Conservation (phyloP, 306 rosid genomes). For the Lathyrus aphaca region DNA sequence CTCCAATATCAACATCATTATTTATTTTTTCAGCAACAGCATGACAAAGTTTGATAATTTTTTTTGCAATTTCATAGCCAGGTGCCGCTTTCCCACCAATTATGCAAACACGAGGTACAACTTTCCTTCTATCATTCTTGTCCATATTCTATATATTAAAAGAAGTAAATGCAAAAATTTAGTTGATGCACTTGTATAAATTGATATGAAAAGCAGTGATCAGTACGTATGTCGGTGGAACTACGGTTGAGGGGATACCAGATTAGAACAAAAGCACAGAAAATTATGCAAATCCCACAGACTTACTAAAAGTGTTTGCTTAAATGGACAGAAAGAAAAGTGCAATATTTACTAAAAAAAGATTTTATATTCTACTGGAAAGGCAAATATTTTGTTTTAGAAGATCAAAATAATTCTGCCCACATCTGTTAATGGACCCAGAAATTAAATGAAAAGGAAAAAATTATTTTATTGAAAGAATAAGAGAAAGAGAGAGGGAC, state of each 20-base stretch:
- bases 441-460: neutral
- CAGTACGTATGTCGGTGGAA: constrained; percentile 19
- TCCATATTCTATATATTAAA: constrained; percentile 59
- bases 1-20: constrained; percentile 63
- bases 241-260: constrained; percentile 16
- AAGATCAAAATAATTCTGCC: neutral
- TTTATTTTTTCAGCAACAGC: constrained; percentile 69
- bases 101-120: constrained; percentile 79
- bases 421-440: neutral
- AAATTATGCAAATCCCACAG: neutral
- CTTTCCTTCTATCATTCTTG: constrained; percentile 57
- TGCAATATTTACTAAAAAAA: constrained; percentile 22
- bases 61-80: constrained; percentile 73
- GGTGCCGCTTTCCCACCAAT: constrained; percentile 87
- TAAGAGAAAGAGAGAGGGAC: neutral
- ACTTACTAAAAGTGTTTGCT: constrained; percentile 22
- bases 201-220: constrained; percentile 20
- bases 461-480: neutral
- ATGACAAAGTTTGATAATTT: constrained; percentile 74
- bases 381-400: constrained; percentile 24
- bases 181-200: constrained; percentile 30
- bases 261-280: constrained; percentile 23
- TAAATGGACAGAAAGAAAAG: constrained; percentile 29
- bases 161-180: constrained; percentile 21
- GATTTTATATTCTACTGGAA: constrained; percentile 4